phyloP scores from a whole-genome alignment of 345 rosid species.

The Citrus maxima region DNA sequence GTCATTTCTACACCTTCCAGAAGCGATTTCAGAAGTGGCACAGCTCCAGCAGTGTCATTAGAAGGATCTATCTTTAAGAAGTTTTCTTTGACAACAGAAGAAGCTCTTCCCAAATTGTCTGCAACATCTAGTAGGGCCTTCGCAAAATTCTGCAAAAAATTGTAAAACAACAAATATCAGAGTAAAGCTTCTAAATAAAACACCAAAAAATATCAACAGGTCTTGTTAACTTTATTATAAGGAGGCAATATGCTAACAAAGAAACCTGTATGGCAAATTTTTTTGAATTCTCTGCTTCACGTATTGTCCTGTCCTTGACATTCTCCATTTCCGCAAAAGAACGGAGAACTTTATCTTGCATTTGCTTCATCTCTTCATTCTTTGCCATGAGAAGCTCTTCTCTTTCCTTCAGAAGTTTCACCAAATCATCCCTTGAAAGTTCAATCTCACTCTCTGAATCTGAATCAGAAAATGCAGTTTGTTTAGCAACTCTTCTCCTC shows the following conservation, averaged over 20 bases:
- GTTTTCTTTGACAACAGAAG: slow-evolving; percentile 75
- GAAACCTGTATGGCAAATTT: slow-evolving; percentile 86
- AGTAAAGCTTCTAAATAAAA: not conserved
- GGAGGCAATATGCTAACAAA: not conserved
- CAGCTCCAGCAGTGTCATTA: slow-evolving; percentile 56
- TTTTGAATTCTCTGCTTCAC: slow-evolving; percentile 85
- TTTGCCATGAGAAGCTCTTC: slow-evolving; percentile 69
- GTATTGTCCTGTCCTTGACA: slow-evolving; percentile 75
- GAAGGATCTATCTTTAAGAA: slow-evolving; percentile 67
- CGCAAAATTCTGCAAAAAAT: slow-evolving; percentile 67
- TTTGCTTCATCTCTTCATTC: slow-evolving; percentile 51
- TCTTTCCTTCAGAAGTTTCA: slow-evolving; percentile 69
- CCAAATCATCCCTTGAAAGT: slow-evolving; percentile 66
- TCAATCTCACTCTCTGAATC: slow-evolving; percentile 64
- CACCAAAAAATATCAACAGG: not conserved
- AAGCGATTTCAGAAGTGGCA: slow-evolving; percentile 66
- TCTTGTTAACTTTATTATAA: not conserved
- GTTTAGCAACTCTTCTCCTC: slow-evolving; percentile 43
- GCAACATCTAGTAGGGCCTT: slow-evolving; percentile 78
- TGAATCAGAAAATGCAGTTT: slow-evolving; percentile 50
- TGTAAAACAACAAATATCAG: not conserved
- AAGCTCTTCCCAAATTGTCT: slow-evolving; percentile 93
- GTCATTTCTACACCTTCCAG: slow-evolving; percentile 98
- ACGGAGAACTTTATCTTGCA: slow-evolving; percentile 81
- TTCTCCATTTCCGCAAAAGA: slow-evolving; percentile 87